These are phyloP conservation scores for Mycena indigotica DNA, from an alignment of 768 basidiomycete species.

Conservation along the genomic window DNA sequence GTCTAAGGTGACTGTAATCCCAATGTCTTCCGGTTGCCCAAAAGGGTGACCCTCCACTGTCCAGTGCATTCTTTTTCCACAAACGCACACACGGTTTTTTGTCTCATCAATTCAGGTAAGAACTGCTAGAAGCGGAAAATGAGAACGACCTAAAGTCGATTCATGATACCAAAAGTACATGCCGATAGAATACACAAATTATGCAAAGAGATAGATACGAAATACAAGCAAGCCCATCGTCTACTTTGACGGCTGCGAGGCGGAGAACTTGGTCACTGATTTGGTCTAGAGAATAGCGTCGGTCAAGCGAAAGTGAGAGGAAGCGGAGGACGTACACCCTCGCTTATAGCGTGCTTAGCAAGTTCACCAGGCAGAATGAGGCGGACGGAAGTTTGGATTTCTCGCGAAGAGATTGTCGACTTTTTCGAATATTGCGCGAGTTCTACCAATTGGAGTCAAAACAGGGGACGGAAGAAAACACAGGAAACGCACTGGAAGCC, in stretches of 20 bases:
- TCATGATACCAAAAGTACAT: not conserved
- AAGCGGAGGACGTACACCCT: conserved; percentile 58
- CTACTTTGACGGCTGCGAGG: conserved; percentile 45
- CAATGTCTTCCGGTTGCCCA: too few relatives aligned
- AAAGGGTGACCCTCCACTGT: too few relatives aligned
- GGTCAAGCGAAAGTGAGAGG: conserved; percentile 20
- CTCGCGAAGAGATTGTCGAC: conserved; percentile 97
- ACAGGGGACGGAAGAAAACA: not conserved
- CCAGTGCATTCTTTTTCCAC: too few relatives aligned
- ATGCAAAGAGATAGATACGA: not conserved
- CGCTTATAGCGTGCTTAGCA: conserved; percentile 97
- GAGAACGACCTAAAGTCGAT: not conserved
- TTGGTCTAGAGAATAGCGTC: conserved; percentile 9
- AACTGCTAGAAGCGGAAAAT: too few relatives aligned
- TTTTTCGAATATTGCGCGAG: conserved; percentile 98
- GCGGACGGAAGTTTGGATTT: conserved; percentile 96
- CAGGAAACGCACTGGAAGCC: conserved; percentile 69
- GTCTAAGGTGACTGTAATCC: too few relatives aligned
- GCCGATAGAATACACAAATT: not conserved
- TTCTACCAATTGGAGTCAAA: conserved; percentile 46
- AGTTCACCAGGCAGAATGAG: conserved; percentile 96
- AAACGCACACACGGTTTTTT: too few relatives aligned
- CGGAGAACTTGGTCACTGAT: conserved; percentile 40
- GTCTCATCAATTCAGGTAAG: too few relatives aligned
- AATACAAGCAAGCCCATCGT: not conserved